Conservation (phyloP, 2,329 filamentous ascomycete species). For the Raffaelea deltoideospora region DNA sequence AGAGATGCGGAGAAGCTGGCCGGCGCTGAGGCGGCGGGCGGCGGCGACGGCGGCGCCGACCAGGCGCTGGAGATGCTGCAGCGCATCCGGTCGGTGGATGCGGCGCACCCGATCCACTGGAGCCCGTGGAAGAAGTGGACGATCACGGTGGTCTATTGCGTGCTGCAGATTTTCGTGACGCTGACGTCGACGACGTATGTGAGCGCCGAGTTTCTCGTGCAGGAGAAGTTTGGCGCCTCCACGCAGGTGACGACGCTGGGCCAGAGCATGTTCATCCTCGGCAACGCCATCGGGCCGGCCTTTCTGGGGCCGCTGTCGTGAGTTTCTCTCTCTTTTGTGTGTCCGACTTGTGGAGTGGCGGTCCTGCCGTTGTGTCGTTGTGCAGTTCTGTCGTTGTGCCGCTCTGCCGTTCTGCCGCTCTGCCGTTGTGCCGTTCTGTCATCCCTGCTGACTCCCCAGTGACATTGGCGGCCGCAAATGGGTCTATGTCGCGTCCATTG, state of each 20-base stretch:
- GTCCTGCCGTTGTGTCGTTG: too few relatives aligned
- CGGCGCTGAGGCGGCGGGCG: not conserved
- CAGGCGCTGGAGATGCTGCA: not conserved
- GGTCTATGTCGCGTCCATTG: slow-evolving; percentile 4
- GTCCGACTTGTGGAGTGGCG: too few relatives aligned
- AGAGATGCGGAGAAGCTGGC: not conserved
- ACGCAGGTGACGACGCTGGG: slow-evolving; percentile 3
- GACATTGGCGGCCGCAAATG: slow-evolving; percentile 5
- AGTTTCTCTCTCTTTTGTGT: not conserved
- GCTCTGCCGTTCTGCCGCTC: too few relatives aligned
- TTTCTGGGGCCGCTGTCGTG: slow-evolving; percentile 4
- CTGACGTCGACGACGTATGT: slow-evolving; percentile 4
- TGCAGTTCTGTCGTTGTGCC: too few relatives aligned
- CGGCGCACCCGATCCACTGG: slow-evolving; percentile 3
- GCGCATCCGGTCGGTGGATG: slow-evolving; percentile 2
- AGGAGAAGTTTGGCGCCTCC: slow-evolving; percentile 2
- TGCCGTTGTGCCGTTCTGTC: too few relatives aligned
- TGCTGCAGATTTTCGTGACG: slow-evolving; percentile 4
- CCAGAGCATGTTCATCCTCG: slow-evolving; percentile 5
- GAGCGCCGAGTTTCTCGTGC: slow-evolving; percentile 5
- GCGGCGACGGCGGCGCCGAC: not conserved
- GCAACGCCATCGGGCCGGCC: slow-evolving; percentile 4
- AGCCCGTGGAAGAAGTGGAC: slow-evolving; percentile 2
- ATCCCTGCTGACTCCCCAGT: not conserved
- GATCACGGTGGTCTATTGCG: slow-evolving; percentile 3